phyloP scores from a whole-genome alignment of 805 yeast species.

The Suhomyces emberorum region DNA sequence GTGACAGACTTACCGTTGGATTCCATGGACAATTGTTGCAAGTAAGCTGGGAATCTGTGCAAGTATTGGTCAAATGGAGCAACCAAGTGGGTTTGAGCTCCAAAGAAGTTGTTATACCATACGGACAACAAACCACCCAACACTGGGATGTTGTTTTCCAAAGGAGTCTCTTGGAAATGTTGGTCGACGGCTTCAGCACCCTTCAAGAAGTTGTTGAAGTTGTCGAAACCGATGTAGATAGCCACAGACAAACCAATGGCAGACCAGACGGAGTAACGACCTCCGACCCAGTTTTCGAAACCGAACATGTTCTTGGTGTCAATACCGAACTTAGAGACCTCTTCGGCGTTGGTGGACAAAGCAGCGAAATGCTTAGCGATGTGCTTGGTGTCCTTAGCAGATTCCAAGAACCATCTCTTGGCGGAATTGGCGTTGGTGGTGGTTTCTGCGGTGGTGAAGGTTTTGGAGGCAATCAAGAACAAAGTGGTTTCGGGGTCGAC shows the following conservation, averaged over 20 bases:
- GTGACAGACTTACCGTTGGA: slow-evolving; percentile 98
- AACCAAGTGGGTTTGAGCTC: slow-evolving; percentile 96
- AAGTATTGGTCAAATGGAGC: slow-evolving; percentile 99
- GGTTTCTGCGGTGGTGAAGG: slow-evolving; percentile 99
- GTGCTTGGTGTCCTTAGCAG: slow-evolving; percentile 62
- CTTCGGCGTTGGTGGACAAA: slow-evolving; percentile 86
- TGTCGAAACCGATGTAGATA: slow-evolving; percentile 90
- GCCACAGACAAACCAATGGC: slow-evolving; percentile 97
- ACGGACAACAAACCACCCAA: slow-evolving; percentile 91
- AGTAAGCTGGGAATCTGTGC: slow-evolving; percentile 98
- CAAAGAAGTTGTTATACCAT: slow-evolving; percentile 98
- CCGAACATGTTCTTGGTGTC: slow-evolving; percentile 98
- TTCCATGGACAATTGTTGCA: slow-evolving; percentile 98
- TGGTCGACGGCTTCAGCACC: slow-evolving; percentile 98
- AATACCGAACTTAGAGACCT: slow-evolving; percentile 93
- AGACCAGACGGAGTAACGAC: slow-evolving; percentile 99
- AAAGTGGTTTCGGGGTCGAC: slow-evolving; percentile 89
- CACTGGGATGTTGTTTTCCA: slow-evolving; percentile 88
- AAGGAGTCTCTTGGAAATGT: slow-evolving; percentile 80
- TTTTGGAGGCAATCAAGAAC: slow-evolving; percentile 91
- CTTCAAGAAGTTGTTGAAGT: slow-evolving; percentile 85
- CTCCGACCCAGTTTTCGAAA: slow-evolving; percentile 98
- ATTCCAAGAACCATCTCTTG: slow-evolving; percentile 85
- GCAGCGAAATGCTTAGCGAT: slow-evolving; percentile 98
- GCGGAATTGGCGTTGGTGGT: slow-evolving; percentile 94